Evolutionary conservation across 1,139 yeast species (phyloP).

Genomic region (Debaryomyces udenii): DNA sequence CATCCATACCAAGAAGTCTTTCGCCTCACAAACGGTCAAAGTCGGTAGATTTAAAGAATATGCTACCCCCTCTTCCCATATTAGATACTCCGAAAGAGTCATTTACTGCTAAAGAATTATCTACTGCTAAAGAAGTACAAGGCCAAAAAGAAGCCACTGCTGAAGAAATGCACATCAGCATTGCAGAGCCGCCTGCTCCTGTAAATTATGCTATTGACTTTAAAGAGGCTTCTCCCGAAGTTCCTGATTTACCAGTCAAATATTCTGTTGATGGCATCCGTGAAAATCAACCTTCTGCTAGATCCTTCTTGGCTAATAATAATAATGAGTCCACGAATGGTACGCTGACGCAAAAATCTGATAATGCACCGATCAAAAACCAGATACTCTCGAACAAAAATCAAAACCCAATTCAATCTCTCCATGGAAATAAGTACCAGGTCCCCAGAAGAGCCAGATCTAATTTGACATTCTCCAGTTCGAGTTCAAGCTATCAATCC

Average conservation of each 20-base stretch:
- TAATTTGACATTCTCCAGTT: constrained; percentile 15
- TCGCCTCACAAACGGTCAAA: constrained; percentile 17
- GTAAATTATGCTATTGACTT: constrained; percentile 47
- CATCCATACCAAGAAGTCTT: constrained; percentile 4
- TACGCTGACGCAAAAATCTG: background rate
- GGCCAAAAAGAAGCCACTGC: constrained; percentile 1
- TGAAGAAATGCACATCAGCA: constrained; percentile 12
- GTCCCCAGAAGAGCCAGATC: constrained; percentile 6
- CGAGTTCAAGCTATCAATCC: constrained; percentile 35
- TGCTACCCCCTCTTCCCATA: background rate
- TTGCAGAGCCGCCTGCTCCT: constrained; percentile 44
- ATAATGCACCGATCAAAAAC: background rate
- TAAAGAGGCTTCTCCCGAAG: constrained; percentile 30
- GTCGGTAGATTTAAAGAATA: constrained; percentile 15
- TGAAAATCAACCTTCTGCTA: background rate
- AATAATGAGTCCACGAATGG: background rate
- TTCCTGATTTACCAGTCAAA: constrained; percentile 13
- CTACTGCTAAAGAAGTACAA: background rate
- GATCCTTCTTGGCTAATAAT: background rate
- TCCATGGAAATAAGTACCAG: background rate
- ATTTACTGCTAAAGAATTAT: background rate
- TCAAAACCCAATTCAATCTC: background rate
- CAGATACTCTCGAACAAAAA: background rate
- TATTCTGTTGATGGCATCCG: background rate
- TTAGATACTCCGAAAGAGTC: background rate